These are phyloP conservation scores for Geotrichum australiense DNA, from an alignment of 1,139 yeast genomes.

Conservation along the genomic window DNA sequence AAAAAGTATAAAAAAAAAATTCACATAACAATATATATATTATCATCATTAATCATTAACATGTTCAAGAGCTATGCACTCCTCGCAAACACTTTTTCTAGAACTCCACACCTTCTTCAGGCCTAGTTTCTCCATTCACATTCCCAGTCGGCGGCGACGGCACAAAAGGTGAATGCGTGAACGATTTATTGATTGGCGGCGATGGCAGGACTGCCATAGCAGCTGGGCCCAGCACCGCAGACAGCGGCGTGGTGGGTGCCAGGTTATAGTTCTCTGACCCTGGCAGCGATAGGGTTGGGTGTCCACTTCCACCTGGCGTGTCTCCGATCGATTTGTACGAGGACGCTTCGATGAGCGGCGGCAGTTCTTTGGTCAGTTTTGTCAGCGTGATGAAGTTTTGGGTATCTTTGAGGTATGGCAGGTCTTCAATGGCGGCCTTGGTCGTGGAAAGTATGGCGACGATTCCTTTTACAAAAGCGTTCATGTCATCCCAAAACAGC, in stretches of 20 bases:
- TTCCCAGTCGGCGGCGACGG: too few species aligned
- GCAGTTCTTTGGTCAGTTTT: conserved; percentile 83
- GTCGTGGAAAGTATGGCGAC: conserved; percentile 78
- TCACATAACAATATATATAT: too few species aligned
- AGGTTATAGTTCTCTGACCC: conserved; percentile 3
- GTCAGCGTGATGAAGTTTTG: conserved; percentile 77
- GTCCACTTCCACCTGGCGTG: conserved; percentile 7
- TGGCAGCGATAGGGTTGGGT: conserved; percentile 2
- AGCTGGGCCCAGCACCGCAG: conserved; percentile 36
- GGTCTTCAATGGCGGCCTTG: conserved; percentile 71
- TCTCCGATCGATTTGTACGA: conserved; percentile 35
- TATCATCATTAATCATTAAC: too few species aligned
- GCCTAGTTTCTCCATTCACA: too few species aligned
- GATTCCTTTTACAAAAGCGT: conserved; percentile 72
- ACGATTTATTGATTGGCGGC: conserved; percentile 19
- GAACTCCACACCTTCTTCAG: too few species aligned
- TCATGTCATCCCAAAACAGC: conserved; percentile 81
- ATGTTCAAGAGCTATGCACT: too few species aligned
- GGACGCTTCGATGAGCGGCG: conserved; percentile 65
- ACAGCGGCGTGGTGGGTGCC: conserved; percentile 33
- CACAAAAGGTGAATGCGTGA: conserved; percentile 21
- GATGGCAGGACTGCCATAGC: conserved; percentile 34
- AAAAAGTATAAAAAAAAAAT: too few species aligned
- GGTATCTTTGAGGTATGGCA: conserved; percentile 73
- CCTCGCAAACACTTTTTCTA: too few species aligned